Conservation (phyloP, 2,329 filamentous ascomycete genomes). For the Trichoderma brevicompactum region DNA sequence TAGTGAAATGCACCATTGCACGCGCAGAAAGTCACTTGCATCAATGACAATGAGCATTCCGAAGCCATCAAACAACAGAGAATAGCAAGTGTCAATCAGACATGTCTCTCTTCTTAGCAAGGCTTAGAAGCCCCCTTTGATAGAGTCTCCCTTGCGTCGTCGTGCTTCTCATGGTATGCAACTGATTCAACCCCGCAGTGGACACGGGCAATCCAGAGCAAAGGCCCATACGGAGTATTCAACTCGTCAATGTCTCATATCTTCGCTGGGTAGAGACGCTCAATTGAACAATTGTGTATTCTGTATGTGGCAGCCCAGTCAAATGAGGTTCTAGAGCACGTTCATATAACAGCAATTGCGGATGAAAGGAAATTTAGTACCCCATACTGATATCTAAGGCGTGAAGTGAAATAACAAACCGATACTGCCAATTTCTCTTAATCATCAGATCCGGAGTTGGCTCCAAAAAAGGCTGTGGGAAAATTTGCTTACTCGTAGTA, state of each 20-base stretch:
- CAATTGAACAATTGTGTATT: too few species aligned
- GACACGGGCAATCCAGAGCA: background rate
- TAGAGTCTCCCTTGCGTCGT: background rate
- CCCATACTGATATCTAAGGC: too few species aligned
- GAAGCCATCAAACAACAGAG: background rate
- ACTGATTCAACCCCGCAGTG: background rate
- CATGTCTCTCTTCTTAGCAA: conserved; percentile 7
- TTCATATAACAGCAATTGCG: background rate
- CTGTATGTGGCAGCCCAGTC: background rate
- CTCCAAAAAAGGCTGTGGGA: background rate
- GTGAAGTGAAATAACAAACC: too few species aligned
- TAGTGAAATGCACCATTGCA: background rate
- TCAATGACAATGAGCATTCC: conserved; percentile 7
- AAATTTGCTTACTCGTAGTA: background rate
- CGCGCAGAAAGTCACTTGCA: background rate
- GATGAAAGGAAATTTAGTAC: background rate
- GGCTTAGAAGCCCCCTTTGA: background rate
- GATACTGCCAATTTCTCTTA: too few species aligned
- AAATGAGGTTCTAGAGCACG: background rate
- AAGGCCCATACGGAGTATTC: background rate
- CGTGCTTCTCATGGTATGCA: background rate
- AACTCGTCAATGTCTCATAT: background rate
- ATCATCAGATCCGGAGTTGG: background rate
- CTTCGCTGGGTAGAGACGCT: background rate
- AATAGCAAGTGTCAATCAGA: conserved; percentile 6